phyloP scores from a whole-genome alignment of 2,329 filamentous ascomycete genomes.

The Harringtonia lauricola region DNA sequence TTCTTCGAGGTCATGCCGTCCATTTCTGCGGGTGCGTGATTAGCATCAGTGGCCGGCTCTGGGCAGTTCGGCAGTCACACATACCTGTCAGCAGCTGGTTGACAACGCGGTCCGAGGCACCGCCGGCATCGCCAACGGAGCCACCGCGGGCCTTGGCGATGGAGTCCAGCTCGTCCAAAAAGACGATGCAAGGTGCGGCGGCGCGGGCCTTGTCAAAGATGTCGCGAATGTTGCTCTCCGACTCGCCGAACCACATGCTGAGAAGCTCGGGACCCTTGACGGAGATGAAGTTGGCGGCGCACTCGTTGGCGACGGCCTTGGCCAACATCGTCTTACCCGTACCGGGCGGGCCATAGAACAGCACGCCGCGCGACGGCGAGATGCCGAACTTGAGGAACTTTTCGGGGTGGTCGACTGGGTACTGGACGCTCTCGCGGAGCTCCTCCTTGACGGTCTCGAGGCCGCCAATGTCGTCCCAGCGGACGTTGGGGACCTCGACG shows the following conservation, averaged over 20 bases:
- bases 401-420: slow-evolving; percentile 97
- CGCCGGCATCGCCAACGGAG: slow-evolving; percentile 88
- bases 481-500: slow-evolving; percentile 97
- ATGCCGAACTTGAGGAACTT: slow-evolving; percentile 99
- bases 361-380: slow-evolving; percentile 91
- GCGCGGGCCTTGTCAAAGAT: slow-evolving; percentile 99
- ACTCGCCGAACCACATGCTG: slow-evolving; percentile 99
- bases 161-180: slow-evolving; percentile 96
- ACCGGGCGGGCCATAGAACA: slow-evolving; percentile 98
- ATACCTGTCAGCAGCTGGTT: slow-evolving; percentile 82
- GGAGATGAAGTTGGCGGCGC: slow-evolving; percentile 98
- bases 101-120: slow-evolving; percentile 97
- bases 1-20: slow-evolving; percentile 99
- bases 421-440: slow-evolving; percentile 97
- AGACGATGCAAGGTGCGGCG: slow-evolving; percentile 94
- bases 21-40: slow-evolving; percentile 54
- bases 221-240: slow-evolving; percentile 98
- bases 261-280: slow-evolving; percentile 97
- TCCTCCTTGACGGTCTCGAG: slow-evolving; percentile 98
- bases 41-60: too few relatives aligned
- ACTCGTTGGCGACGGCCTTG: slow-evolving; percentile 99
- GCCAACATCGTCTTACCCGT: slow-evolving; percentile 99
- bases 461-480: slow-evolving; percentile 99
- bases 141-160: slow-evolving; percentile 99
- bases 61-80: not conserved